phyloP scores from a whole-genome alignment of 2,329 filamentous ascomycete genomes.

The Fusarium longipes region DNA sequence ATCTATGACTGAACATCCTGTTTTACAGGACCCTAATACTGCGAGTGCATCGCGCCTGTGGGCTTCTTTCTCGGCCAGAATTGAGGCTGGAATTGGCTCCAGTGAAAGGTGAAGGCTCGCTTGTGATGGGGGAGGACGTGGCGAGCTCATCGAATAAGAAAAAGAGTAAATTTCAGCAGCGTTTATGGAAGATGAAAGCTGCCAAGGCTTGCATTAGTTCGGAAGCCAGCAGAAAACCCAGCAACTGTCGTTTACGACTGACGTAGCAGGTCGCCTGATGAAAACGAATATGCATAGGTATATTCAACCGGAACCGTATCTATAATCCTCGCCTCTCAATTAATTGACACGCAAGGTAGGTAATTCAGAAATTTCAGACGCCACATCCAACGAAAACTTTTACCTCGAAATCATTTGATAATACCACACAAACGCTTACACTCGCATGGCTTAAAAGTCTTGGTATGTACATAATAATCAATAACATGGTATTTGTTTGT shows the following conservation, averaged over 20 bases:
- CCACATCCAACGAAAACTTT: background rate
- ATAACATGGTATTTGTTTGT: constrained; percentile 20
- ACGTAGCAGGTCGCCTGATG: no score
- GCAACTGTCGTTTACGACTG: background rate
- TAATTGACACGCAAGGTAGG: background rate
- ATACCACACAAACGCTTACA: background rate
- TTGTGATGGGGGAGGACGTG: constrained; percentile 49
- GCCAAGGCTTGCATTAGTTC: background rate
- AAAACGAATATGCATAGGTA: background rate
- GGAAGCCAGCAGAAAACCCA: background rate
- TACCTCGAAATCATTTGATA: background rate
- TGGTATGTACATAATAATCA: background rate
- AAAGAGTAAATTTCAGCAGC: background rate
- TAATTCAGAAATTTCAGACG: no score
- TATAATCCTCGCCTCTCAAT: no score
- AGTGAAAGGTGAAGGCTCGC: constrained; percentile 59
- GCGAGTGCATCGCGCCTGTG: constrained; percentile 49
- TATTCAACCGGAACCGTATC: background rate
- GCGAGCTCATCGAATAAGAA: constrained; percentile 1
- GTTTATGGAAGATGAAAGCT: constrained; percentile 7
- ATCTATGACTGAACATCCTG: constrained; percentile 63
- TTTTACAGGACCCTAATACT: constrained; percentile 50
- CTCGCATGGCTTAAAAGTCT: background rate
- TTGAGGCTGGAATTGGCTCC: constrained; percentile 59
- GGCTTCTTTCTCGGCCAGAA: constrained; percentile 55